Evolutionary conservation across 768 basidiomycete species (phyloP).

Genomic region (Heimioporus sp.): DNA sequence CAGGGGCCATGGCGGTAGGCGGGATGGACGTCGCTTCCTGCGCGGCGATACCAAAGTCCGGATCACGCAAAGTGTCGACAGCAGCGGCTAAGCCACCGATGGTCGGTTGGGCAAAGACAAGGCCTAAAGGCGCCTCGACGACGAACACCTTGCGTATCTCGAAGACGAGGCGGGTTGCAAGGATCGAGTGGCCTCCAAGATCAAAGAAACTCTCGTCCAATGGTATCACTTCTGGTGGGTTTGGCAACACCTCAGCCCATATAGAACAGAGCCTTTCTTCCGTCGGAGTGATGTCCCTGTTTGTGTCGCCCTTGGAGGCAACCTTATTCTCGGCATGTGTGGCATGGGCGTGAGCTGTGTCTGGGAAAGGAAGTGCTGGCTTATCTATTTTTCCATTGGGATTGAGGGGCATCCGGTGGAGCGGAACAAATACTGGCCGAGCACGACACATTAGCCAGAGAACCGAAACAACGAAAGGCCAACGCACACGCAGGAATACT

Average conservation of each 20-base stretch:
- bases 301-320: conserved; percentile 25
- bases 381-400: conserved; percentile 99
- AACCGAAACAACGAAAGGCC: not conserved
- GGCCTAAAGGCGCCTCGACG: conserved; percentile 84
- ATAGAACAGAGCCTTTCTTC: conserved; percentile 81
- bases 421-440: conserved; percentile 82
- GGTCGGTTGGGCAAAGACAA: conserved; percentile 91
- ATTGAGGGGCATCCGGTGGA: conserved; percentile 94
- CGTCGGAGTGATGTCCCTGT: conserved; percentile 55
- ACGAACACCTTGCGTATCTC: conserved; percentile 93
- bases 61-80: conserved; percentile 71
- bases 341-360: conserved; percentile 67
- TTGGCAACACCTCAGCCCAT: conserved; percentile 81
- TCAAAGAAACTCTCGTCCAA: conserved; percentile 97
- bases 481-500: conserved; percentile 84
- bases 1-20: conserved; percentile 11
- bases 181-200: conserved; percentile 96
- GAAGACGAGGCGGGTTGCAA: conserved; percentile 95
- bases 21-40: conserved; percentile 24
- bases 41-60: conserved; percentile 72
- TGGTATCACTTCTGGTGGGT: conserved; percentile 73
- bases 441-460: conserved; percentile 2
- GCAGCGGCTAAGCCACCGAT: conserved; percentile 72
- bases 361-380: conserved; percentile 96
- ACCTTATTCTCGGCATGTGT: conserved; percentile 42